Evolutionary conservation across 768 basidiomycete genomes (phyloP), one percentile per base, ranked within the genome.

Genomic region (Gloeopeniophorella convolvens): DNA sequence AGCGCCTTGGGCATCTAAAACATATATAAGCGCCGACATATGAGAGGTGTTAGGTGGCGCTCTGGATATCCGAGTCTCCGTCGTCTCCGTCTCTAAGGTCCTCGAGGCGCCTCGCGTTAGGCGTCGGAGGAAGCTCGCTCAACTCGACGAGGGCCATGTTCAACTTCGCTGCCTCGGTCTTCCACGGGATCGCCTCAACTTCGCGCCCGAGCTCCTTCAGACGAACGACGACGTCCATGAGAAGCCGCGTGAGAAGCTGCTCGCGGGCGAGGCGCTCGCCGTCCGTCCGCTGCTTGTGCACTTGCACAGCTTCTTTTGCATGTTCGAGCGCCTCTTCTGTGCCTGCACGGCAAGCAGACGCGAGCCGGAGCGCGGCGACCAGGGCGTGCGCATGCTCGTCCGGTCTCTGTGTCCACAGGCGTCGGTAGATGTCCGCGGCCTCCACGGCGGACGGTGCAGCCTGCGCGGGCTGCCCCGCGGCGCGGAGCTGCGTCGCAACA

Each of bases 151-250:
- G n/a, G 16, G 42, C 46, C 16, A 18, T 13, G 28, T 53, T 53
- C 34, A 53, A 32, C 46, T 42, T 48, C 20, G 51, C 46, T 16
- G 51, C 51, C 35, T 53, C 51, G 4, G 51, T 53, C 42, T 53
- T 53, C 32, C 34, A 53, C 23, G 24, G 46, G 30, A 53, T 53
- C 5, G 51, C 51, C 46, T 53, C 51, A n/a, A 33, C 51, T 3
- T 53, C 51, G 10, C 51, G 51, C 4, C 34, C 51, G 1, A 53
- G 35, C 34, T 42, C 35, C 30, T 24, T 48, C 46, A 53, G 13
- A 18, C 51, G 28, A 6, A n/a, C 36, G 13, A 53, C 48, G 15
- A 53, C 51, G 16, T 53, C 51, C 51, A 53, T 43, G 18, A 53
- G 51, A 24, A 53, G 18, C 37, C 27, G 30, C 13, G 51, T 48